Percentiles rank a stretch among this genome's conserved stretches.
These are phyloP conservation scores for Teunomyces panamensis DNA, from an alignment of 805 yeast species.

Conservation along the genomic window DNA sequence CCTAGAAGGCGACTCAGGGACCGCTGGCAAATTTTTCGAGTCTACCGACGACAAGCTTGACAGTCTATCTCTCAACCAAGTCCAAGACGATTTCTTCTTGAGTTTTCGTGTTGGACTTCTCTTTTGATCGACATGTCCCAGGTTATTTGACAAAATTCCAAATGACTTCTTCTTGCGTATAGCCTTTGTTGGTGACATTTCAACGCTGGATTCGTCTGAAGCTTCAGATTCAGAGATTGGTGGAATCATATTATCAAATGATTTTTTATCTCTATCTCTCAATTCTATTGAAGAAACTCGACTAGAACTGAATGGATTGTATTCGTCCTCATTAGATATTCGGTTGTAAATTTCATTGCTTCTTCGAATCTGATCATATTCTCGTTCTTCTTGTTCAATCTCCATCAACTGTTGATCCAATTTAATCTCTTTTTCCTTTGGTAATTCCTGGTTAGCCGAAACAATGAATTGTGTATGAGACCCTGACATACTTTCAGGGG, in stretches of 20 bases:
- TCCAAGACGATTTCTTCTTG: slow-evolving; percentile 41
- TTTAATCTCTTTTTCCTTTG: not conserved
- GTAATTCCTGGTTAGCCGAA: not conserved
- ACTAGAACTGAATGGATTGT: slow-evolving; percentile 1
- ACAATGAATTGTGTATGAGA: not conserved
- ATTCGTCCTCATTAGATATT: not conserved
- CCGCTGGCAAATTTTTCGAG: slow-evolving; percentile 16
- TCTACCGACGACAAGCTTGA: slow-evolving; percentile 30
- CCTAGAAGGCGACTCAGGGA: slow-evolving; percentile 26
- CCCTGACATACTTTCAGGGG: not conserved
- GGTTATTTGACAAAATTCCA: slow-evolving; percentile 11
- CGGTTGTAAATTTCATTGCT: not conserved
- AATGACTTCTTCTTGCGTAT: slow-evolving; percentile 12
- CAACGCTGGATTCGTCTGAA: slow-evolving; percentile 10
- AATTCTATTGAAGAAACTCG: slow-evolving; percentile 1
- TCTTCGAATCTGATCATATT: not conserved
- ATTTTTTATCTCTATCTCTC: slow-evolving; percentile 2
- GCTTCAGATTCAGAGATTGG: slow-evolving; percentile 6
- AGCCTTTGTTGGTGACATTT: slow-evolving; percentile 12
- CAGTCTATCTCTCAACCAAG: slow-evolving; percentile 36
- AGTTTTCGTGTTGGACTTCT: slow-evolving; percentile 15
- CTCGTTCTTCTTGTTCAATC: slow-evolving; percentile 3
- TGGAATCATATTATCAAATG: slow-evolving; percentile 5
- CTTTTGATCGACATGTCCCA: slow-evolving; percentile 4
- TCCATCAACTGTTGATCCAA: slow-evolving; percentile 2